These are phyloP conservation scores for Ogataea salicorniae DNA, from an alignment of 805 yeast species.

Conservation along the genomic window DNA sequence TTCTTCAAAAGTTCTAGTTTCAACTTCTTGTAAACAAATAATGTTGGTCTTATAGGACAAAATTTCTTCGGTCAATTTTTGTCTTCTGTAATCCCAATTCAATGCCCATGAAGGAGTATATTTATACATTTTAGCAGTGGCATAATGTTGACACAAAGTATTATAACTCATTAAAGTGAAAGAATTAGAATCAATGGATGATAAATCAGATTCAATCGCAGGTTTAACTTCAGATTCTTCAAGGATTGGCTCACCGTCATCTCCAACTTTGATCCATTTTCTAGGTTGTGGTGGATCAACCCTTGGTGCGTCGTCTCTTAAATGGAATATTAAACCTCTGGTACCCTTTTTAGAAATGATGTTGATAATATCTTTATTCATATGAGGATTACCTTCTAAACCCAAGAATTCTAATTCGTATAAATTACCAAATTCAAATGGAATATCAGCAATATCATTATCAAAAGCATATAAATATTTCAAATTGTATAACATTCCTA, in stretches of 20 bases:
- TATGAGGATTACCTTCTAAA: conserved; percentile 80
- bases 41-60: conserved; percentile 63
- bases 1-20: conserved; percentile 77
- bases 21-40: conserved; percentile 93
- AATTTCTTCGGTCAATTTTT: conserved; percentile 69
- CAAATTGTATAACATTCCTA: conserved; percentile 77
- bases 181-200: conserved; percentile 31
- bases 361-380: conserved; percentile 59
- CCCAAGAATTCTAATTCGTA: conserved; percentile 85
- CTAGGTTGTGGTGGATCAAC: conserved; percentile 65
- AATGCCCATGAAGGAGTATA: conserved; percentile 98
- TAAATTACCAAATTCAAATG: conserved; percentile 80
- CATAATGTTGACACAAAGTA: conserved; percentile 92
- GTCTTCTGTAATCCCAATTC: conserved; percentile 85
- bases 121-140: conserved; percentile 85
- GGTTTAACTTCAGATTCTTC: conserved; percentile 21
- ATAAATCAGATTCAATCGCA: conserved; percentile 22
- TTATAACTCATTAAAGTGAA: conserved; percentile 86
- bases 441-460: conserved; percentile 70
- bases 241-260: conserved; percentile 59
- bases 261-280: conserved; percentile 75
- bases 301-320: conserved; percentile 79
- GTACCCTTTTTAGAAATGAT: conserved; percentile 79
- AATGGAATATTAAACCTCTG: conserved; percentile 68
- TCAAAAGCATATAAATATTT: conserved; percentile 84